A percentile compares a stretch with the other conserved stretches of the same genome.
These are phyloP conservation scores for Teunomyces panamensis DNA, from an alignment of 805 yeast genomes.

Conservation along the genomic window DNA sequence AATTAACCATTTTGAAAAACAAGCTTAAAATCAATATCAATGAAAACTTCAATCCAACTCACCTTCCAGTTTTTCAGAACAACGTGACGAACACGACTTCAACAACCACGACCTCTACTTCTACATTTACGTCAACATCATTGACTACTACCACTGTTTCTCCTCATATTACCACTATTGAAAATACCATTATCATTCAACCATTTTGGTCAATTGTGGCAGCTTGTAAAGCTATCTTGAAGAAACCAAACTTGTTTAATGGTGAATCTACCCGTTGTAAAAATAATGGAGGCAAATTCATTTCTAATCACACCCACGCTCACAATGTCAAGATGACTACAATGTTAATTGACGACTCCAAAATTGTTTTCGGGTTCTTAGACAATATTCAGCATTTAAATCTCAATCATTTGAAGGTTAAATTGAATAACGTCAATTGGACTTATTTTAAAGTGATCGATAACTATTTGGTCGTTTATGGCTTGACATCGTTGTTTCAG, in stretches of 20 bases:
- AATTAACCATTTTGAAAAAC: slow-evolving; percentile 7
- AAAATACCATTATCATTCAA: slow-evolving; percentile 24
- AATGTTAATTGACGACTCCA: slow-evolving; percentile 28
- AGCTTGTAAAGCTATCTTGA: slow-evolving; percentile 30
- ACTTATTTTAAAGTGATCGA: slow-evolving; percentile 19
- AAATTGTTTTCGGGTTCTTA: slow-evolving; percentile 25
- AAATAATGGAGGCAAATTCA: slow-evolving; percentile 21
- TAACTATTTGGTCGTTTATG: slow-evolving; percentile 27
- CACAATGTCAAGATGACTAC: slow-evolving; percentile 16
- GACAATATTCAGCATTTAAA: slow-evolving; percentile 11
- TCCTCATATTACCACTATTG: slow-evolving; percentile 15
- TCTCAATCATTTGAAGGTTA: slow-evolving; percentile 14
- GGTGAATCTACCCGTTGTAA: slow-evolving; percentile 26
- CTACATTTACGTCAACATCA: slow-evolving; percentile 10
- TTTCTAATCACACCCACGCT: slow-evolving; percentile 4
- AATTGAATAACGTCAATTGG: slow-evolving; percentile 35
- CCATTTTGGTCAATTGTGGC: slow-evolving; percentile 45
- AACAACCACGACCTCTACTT: slow-evolving; percentile 8
- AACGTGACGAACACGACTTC: slow-evolving; percentile 6
- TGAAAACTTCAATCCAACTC: neutral
- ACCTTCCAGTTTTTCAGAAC: neutral
- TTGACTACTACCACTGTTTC: slow-evolving; percentile 10
- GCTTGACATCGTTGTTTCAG: slow-evolving; percentile 36
- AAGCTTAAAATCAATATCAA: slow-evolving; percentile 7
- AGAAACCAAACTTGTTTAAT: slow-evolving; percentile 27